Percentiles rank a stretch among this genome's conserved stretches.
phyloP scores from a whole-genome alignment of 805 yeast species.

The Vanderwaltozyma tropicalis region DNA sequence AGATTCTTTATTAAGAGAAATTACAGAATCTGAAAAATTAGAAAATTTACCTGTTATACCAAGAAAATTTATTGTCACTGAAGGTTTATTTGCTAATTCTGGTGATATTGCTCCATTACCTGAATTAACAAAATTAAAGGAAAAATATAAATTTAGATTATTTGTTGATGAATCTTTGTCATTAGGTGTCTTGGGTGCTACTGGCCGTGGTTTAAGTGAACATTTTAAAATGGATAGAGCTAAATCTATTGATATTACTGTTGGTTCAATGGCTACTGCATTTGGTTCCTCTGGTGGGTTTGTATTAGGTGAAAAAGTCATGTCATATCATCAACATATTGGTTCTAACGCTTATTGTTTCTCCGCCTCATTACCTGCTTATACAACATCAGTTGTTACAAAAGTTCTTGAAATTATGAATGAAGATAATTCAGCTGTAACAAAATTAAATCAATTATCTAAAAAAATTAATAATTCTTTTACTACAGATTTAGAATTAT shows the following conservation, averaged over 20 bases:
- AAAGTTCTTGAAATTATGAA: conserved; percentile 43
- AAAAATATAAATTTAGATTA: conserved; percentile 73
- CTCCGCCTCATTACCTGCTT: conserved; percentile 91
- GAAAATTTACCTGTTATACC: conserved; percentile 57
- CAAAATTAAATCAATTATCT: conserved; percentile 33
- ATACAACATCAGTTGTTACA: conserved; percentile 60
- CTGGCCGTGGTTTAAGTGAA: conserved; percentile 83
- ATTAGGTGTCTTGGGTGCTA: conserved; percentile 72
- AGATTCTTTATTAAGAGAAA: conserved; percentile 53
- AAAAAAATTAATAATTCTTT: conserved; percentile 33
- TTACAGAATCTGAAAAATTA: conserved; percentile 48
- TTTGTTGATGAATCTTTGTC: conserved; percentile 83
- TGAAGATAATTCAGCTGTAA: conserved; percentile 27
- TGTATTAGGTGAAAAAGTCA: conserved; percentile 73
- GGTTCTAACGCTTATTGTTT: conserved; percentile 84
- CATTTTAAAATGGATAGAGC: conserved; percentile 54
- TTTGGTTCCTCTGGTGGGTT: conserved; percentile 88
- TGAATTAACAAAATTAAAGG: conserved; percentile 60
- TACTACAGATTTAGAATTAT: conserved; percentile 28
- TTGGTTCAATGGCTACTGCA: conserved; percentile 76
- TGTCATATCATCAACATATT: conserved; percentile 88
- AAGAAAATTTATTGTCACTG: conserved; percentile 84
- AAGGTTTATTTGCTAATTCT: conserved; percentile 70
- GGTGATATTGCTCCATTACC: conserved; percentile 75
- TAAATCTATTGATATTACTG: conserved; percentile 65